Base-by-base conservation (phyloP, 176 grass and related monocot species). In the Hordeum marinum region DNA sequence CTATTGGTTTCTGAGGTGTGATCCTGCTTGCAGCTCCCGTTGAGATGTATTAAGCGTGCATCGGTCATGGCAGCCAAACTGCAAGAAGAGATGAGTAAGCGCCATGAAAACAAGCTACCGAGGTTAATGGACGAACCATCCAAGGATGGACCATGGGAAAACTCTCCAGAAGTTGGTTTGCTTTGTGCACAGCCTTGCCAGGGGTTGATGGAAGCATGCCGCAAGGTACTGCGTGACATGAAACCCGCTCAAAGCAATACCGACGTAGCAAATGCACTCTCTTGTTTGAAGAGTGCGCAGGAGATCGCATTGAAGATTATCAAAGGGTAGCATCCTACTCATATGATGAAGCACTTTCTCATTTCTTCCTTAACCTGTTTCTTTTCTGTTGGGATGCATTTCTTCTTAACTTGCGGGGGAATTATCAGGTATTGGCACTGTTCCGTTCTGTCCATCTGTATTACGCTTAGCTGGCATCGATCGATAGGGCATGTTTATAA, bases 41-140 rank as follows among this genome's bases (percentile, higher is more conserved):
- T 84, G 77, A 90, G 80, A 39, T 98, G 93, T 89, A 89, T 95
- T 78, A 84, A 87, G 26, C 77, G 83, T 31, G 95, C 95, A 55
- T 88, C 80, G 4, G 76, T 93, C 50, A 91, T 95, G 95, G 93
- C 95, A 73, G 82, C 89, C 62, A 93, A 89, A 82, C 69, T 98
- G 29, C 92, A 98, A 90, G 82, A 83, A 76, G 91, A 95, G 77
- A 68, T 93, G 58, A 87, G 46, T 14, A 27, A 25, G 58, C 80
- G 54, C 9, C 78, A 77, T 65, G 63, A 76, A 85, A 90, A 85
- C 52, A 79, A 68, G 82, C n/a, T 75, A 46, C 7, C 2, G 46
- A 88, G 63, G 65, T 67, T 26, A 39, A 72, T 18, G 18, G 21
- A 81, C 32, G 24, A 24, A 11, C 13, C 67, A 25, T 55, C 55